Evolutionary conservation across 176 grass and related monocot genomes (phyloP).

Genomic region (Panicum miliaceum): DNA sequence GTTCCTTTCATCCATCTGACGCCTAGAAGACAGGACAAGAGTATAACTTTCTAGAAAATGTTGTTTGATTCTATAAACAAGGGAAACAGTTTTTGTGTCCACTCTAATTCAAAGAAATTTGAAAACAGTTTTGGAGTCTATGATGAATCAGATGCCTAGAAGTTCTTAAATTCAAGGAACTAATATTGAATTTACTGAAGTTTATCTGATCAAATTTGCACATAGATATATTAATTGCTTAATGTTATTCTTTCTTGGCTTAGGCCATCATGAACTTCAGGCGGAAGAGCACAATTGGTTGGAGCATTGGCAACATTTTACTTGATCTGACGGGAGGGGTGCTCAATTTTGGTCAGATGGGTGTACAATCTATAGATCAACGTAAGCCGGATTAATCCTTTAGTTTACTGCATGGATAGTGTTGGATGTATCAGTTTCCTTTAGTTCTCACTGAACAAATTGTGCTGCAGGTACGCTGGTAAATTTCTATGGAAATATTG

Average conservation of each 20-base stretch:
- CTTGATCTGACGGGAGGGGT: conserved; percentile 85
- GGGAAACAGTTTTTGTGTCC: background rate
- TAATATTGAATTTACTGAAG: background rate
- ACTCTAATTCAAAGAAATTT: background rate
- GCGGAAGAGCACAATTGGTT: conserved; percentile 89
- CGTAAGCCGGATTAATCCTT: conserved; percentile 48
- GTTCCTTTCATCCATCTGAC: conserved; percentile 9
- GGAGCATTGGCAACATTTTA: conserved; percentile 98
- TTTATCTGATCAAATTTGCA: background rate
- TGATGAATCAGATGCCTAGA: background rate
- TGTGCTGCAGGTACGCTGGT: conserved; percentile 73
- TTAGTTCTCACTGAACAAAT: conserved; percentile 30
- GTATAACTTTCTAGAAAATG: background rate
- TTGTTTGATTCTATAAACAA: background rate
- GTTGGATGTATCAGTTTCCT: background rate
- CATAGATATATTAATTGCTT: background rate
- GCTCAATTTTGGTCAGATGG: conserved; percentile 93
- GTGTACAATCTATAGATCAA: conserved; percentile 95
- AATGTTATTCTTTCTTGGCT: conserved; percentile 24
- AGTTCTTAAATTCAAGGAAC: background rate
- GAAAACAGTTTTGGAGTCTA: background rate
- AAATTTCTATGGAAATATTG: conserved; percentile 97
- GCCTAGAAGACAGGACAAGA: background rate
- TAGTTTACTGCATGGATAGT: background rate
- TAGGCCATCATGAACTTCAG: conserved; percentile 89